Conservation (phyloP, 495 filamentous ascomycete species). For the Bacidia gigantensis region DNA sequence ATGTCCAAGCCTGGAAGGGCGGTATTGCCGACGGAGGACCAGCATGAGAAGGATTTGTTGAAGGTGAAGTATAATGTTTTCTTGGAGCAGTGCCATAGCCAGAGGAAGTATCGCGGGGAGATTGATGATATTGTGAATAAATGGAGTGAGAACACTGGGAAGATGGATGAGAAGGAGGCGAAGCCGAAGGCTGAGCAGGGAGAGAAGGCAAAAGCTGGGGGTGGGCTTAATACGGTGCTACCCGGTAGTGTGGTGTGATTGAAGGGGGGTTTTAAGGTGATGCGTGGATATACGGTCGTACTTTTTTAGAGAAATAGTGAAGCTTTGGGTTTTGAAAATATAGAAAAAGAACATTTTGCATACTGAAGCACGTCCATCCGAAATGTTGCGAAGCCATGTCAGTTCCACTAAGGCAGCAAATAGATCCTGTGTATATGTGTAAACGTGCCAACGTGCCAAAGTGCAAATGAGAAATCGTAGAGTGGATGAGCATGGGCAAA, state of each 20-base stretch:
- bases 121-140: slow-evolving; percentile 45
- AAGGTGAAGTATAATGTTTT: slow-evolving; percentile 70
- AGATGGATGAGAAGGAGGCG: neutral
- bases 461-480: too few relatives aligned
- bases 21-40: slow-evolving; percentile 54
- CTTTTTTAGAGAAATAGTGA: too few relatives aligned
- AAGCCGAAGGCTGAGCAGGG: slow-evolving; percentile 12
- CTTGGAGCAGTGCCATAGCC: slow-evolving; percentile 47
- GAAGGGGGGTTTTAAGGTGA: neutral
- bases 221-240: neutral
- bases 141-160: slow-evolving; percentile 21
- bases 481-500: too few relatives aligned
- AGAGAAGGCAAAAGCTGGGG: slow-evolving; percentile 6
- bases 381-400: too few relatives aligned
- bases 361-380: too few relatives aligned
- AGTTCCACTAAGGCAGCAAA: too few relatives aligned
- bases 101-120: slow-evolving; percentile 46
- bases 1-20: slow-evolving; percentile 90
- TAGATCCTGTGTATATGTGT: too few relatives aligned
- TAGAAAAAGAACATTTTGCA: too few relatives aligned
- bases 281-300: neutral
- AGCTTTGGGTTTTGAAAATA: too few relatives aligned
- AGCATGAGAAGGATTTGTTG: slow-evolving; percentile 63
- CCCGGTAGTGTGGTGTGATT: neutral
- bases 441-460: too few relatives aligned